Conservation (phyloP, 441 rosid genomes). For the Adansonia grandidieri region DNA sequence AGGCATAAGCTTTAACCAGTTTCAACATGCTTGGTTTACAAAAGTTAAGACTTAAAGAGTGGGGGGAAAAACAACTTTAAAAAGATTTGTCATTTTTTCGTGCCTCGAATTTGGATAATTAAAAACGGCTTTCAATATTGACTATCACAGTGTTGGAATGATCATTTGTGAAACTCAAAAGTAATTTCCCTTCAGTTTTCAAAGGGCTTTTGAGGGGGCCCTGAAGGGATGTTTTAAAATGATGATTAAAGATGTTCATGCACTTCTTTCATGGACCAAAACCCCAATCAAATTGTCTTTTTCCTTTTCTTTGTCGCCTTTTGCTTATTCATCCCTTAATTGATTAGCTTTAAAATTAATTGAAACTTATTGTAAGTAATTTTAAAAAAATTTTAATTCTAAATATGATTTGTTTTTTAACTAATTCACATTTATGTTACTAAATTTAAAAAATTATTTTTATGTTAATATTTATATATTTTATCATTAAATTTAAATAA, state of each 20-base stretch:
- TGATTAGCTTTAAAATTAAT: conserved; percentile 36
- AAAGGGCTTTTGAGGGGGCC: conserved; percentile 36
- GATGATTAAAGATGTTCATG: conserved; percentile 44
- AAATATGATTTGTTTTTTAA: too few species aligned
- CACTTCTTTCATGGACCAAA: conserved; percentile 37
- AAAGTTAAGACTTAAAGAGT: conserved; percentile 32
- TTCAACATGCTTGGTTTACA: conserved; percentile 45
- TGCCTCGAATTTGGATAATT: conserved; percentile 44
- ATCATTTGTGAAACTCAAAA: background rate
- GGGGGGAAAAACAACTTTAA: conserved; percentile 33
- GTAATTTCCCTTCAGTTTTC: background rate
- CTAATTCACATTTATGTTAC: too few species aligned
- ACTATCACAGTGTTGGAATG: conserved; percentile 47
- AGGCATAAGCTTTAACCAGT: conserved; percentile 35
- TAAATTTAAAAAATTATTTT: too few species aligned
- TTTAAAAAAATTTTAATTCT: too few species aligned
- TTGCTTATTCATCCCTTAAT: background rate
- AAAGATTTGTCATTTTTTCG: conserved; percentile 29
- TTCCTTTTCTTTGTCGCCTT: background rate
- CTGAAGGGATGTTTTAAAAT: conserved; percentile 15
- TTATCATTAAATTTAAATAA: too few species aligned
- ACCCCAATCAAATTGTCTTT: conserved; percentile 21
- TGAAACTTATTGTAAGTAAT: too few species aligned
- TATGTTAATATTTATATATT: too few species aligned
- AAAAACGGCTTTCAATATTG: conserved; percentile 45